Evolutionary conservation across 768 basidiomycete species (phyloP), one percentile per base, ranked within the genome.

Genomic region (Asterophora lycoperdoides): DNA sequence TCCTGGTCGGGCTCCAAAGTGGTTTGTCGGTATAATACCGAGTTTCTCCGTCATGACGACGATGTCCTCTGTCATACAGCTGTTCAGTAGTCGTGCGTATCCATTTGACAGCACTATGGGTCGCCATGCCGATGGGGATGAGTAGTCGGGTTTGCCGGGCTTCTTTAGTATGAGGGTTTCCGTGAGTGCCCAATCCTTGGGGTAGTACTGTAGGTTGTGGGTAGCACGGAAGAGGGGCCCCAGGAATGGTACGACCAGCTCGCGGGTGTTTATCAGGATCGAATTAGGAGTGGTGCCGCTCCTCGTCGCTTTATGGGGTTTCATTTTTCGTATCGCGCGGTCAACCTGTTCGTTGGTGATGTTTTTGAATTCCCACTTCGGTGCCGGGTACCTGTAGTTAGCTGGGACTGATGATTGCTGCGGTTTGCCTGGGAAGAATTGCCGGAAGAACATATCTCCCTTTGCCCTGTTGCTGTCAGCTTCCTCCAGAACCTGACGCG

Each of bases 231-330:
- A n/a, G n/a, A n/a, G n/a, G n/a, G n/a, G n/a, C n/a, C n/a, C n/a
- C n/a, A n/a, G n/a, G n/a, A n/a, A n/a, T 1, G 60, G 62, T 0
- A 65, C 42, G 0, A 71, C 49, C 0, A 58, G 37, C 26, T 60
- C 56, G 19, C 48, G 51, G 46, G 53, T 57, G 13, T 60, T 18
- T 13, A 42, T 62, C 29, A 72, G 57, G 0, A 73, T 63, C 0
- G 58, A 46, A 47, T 77, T 76, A 0, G 65, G 56, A 1, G 61
- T 54, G 0, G 52, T 54, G 15, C 56, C 58, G 0, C 54, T 52
- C 0, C 67, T 65, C 0, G 60, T 55, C 0, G 68, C 71, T 48
- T 73, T 74, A 61, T 64, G 65, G 0, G 67, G 61, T 6, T 64
- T 59, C 1, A 75, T 65, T 5, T 48, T 41, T 0, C 29, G 9